phyloP scores from a whole-genome alignment of 2,329 filamentous ascomycete genomes.

The Penicillium janthinellum region DNA sequence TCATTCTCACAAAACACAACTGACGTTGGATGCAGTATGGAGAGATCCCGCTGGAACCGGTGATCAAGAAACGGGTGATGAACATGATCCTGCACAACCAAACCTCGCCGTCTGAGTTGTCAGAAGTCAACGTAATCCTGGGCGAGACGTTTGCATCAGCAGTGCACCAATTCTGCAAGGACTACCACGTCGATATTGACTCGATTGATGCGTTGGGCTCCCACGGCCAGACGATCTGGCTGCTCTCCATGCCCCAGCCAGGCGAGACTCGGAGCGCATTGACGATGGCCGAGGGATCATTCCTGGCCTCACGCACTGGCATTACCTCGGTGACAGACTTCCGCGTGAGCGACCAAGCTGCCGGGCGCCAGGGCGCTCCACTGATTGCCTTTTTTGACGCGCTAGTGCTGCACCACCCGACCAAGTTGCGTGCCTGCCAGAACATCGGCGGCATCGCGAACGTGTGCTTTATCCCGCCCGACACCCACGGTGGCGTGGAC shows the following conservation, averaged over 20 bases:
- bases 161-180: constrained; percentile 53
- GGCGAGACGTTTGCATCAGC: constrained; percentile 60
- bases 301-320: constrained; percentile 58
- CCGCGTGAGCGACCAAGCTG: constrained; percentile 58
- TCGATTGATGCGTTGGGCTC: constrained; percentile 59
- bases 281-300: constrained; percentile 60
- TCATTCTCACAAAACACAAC: not conserved
- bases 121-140: constrained; percentile 60
- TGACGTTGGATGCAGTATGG: constrained; percentile 47
- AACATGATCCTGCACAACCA: constrained; percentile 58
- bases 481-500: constrained; percentile 28
- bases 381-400: constrained; percentile 61
- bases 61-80: constrained; percentile 60
- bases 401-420: constrained; percentile 58
- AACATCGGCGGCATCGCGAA: constrained; percentile 65
- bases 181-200: constrained; percentile 46
- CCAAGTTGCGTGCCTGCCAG: constrained; percentile 60
- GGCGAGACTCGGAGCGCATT: constrained; percentile 51
- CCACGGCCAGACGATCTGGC: constrained; percentile 62
- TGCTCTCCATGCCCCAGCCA: constrained; percentile 55
- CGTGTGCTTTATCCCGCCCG: constrained; percentile 52
- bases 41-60: constrained; percentile 56
- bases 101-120: constrained; percentile 56
- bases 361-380: constrained; percentile 58
- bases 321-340: constrained; percentile 64